Evolutionary conservation across 2,329 filamentous ascomycete genomes (phyloP).

Genomic region (Cladophialophora bantiana): DNA sequence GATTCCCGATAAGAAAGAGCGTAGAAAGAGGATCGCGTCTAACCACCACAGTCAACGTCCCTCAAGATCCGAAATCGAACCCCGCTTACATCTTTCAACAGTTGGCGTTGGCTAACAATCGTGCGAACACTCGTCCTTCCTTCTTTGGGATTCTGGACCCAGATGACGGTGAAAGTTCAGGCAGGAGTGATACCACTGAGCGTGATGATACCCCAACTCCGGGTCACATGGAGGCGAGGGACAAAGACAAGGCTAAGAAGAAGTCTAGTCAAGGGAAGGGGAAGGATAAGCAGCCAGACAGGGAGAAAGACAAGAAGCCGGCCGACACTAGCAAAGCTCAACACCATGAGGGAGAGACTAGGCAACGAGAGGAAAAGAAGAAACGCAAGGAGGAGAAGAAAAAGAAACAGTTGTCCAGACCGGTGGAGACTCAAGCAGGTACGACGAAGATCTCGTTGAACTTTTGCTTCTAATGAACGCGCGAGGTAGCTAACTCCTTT

Average conservation of each 20-base stretch:
- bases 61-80: constrained; percentile 27
- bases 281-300: constrained; percentile 15
- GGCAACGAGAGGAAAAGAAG: constrained; percentile 20
- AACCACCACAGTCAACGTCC: constrained; percentile 14
- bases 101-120: constrained; percentile 40
- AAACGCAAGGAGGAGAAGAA: constrained; percentile 14
- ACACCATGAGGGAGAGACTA: constrained; percentile 11
- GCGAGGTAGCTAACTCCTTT: not conserved
- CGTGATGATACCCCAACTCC: constrained; percentile 22
- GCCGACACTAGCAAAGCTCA: not conserved
- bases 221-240: constrained; percentile 17
- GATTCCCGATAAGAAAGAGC: constrained; percentile 5
- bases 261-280: constrained; percentile 18
- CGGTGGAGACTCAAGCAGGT: constrained; percentile 4
- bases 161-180: constrained; percentile 8
- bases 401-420: not conserved
- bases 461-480: not conserved
- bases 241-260: constrained; percentile 23
- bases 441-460: not conserved
- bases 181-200: constrained; percentile 14
- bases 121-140: constrained; percentile 17
- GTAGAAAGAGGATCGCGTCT: not conserved
- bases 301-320: constrained; percentile 11
- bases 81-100: constrained; percentile 27
- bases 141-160: constrained; percentile 17